A percentile compares a stretch with the other conserved stretches of the same genome.
Conservation (phyloP, 1,139 yeast species). For the Zygosaccharomyces sapae region DNA sequence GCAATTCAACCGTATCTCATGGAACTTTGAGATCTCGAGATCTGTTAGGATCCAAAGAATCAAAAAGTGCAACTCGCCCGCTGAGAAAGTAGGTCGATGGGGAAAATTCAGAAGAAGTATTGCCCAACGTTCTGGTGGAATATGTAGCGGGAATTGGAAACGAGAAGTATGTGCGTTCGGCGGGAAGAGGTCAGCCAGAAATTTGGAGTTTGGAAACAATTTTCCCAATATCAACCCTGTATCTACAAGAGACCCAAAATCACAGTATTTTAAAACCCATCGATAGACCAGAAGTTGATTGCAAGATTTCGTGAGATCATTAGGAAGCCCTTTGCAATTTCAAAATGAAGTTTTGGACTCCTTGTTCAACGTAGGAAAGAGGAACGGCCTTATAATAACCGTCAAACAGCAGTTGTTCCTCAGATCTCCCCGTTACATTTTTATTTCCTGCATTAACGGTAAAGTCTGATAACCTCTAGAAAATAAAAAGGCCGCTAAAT, state of each 20-base stretch:
- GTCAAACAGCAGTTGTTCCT: conserved; percentile 34
- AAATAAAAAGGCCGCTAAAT: conserved; percentile 23
- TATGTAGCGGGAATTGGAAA: conserved; percentile 19
- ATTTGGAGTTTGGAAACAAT: conserved; percentile 10
- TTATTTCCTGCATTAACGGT: conserved; percentile 9
- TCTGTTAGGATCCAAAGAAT: conserved; percentile 23
- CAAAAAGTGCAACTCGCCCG: conserved; percentile 17
- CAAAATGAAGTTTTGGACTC: conserved; percentile 36
- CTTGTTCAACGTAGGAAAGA: conserved; percentile 48
- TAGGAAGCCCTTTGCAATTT: conserved; percentile 17
- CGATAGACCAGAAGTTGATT: conserved; percentile 36
- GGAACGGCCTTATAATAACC: conserved; percentile 42
- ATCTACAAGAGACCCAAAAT: conserved; percentile 38
- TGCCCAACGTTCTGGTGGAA: conserved; percentile 16
- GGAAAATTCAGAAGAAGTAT: conserved; percentile 13
- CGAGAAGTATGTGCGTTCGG: conserved; percentile 4
- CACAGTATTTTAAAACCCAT: conserved; percentile 41
- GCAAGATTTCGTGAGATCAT: conserved; percentile 18
- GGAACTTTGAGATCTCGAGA: conserved; percentile 13
- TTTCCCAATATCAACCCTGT: conserved; percentile 21
- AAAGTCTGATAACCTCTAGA: conserved; percentile 23
- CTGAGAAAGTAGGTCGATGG: conserved; percentile 1
- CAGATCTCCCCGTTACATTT: conserved; percentile 10
- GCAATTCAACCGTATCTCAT: conserved; percentile 12
- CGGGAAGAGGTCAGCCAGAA: conserved; percentile 10